Base-by-base conservation (phyloP, 164 flowering plant species). In the Malania oleifera region DNA sequence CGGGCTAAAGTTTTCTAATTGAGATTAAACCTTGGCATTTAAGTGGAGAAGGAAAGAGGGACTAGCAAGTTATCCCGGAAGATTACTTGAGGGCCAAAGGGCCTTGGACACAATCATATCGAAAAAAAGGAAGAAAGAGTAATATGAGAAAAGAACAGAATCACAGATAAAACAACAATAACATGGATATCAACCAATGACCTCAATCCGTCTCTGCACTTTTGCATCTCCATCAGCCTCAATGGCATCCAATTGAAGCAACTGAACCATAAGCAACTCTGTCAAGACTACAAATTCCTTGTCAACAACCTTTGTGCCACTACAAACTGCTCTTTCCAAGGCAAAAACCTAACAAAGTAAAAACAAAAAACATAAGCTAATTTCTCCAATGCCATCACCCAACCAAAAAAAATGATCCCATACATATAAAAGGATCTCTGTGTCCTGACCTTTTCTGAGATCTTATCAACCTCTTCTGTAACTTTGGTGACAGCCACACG, bases 231-330 rank as follows among this genome's bases (percentile, higher is more conserved):
- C 77, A 56, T 70, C 69, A 46, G 77, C 73, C 44, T 69, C 71
- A 65, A 72, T 75, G 2, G 65, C 7, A 52, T 78, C 82, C 57
- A 78, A 47, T 59, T 72, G 62, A 47, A 78, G 82, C 73, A 81
- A 50, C 61, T 76, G 73, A 54, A 56, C 57, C 74, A 74, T 77
- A 9, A 80, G 70, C 63, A 80, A 52, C 64, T 80, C 84, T 22
- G 71, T 64, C 60, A 75, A 61, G 13, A 75, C 44, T 28, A 71
- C 47, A 34, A 77, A 58, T 23, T 80, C 84, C 63, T 73, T 77
- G 39, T 80, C 81, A 11, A 27, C 64, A 43, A 70, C 74, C 59
- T 68, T 68, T 8, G 47, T 57, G 24, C 77, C 77, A 35, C 58
- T 50, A 15, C 46, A 22, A 19, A 75, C 29, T 13, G 55, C 51